A percentile compares a stretch with the other conserved stretches of the same genome.
Conservation (phyloP, 305 asterid species). For the Solanum hybrid region DNA sequence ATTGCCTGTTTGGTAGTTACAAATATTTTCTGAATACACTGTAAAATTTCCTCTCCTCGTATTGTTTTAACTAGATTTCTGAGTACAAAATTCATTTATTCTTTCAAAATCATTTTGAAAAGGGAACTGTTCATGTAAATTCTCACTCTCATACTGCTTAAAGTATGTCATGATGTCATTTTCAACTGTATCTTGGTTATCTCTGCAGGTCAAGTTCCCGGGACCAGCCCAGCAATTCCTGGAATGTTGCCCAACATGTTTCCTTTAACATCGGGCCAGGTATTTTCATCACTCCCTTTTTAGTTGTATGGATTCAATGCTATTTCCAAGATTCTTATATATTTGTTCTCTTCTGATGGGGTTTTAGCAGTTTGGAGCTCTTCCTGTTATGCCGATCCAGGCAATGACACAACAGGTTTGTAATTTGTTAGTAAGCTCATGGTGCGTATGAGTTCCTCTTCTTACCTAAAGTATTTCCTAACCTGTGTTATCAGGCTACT, state of each 20-base stretch:
- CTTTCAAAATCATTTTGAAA: conserved; percentile 1
- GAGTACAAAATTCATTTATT: not conserved
- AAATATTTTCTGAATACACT: conserved; percentile 21
- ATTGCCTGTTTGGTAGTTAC: conserved; percentile 61
- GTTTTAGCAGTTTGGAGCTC: conserved; percentile 55
- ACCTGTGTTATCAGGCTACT: conserved; percentile 53
- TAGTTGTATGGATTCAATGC: not conserved
- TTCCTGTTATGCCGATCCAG: conserved; percentile 81
- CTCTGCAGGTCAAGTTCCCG: conserved; percentile 73
- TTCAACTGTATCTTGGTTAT: conserved; percentile 13
- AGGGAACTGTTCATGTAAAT: not conserved
- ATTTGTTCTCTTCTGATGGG: not conserved
- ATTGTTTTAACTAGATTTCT: not conserved
- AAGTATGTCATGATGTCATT: not conserved
- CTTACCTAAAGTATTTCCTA: not conserved
- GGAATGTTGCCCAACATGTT: conserved; percentile 80
- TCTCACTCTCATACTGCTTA: not conserved
- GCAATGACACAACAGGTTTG: conserved; percentile 99
- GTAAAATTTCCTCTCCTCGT: not conserved
- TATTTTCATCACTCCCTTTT: not conserved
- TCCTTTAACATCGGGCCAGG: conserved; percentile 75
- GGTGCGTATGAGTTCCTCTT: conserved; percentile 5
- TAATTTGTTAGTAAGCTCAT: conserved; percentile 12
- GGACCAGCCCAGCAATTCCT: conserved; percentile 53
- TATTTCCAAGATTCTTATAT: not conserved